Evolutionary conservation across 2,329 filamentous ascomycete genomes (phyloP), one percentile per base, ranked within the genome.

Genomic region (Mariannaea sp.): DNA sequence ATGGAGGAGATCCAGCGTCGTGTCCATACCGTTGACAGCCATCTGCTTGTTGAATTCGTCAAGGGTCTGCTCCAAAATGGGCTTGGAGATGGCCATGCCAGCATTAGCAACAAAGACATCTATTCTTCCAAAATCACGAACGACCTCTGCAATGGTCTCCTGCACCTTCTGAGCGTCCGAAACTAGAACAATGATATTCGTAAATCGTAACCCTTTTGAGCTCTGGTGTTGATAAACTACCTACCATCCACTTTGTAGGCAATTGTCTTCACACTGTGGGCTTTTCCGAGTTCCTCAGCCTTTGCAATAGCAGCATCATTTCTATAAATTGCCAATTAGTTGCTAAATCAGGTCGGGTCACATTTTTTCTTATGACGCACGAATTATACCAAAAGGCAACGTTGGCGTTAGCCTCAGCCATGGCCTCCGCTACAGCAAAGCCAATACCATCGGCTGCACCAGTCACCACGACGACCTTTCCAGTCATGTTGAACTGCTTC

Each of bases 21-120:
- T n/a, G 19, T 20, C 16, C 73, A 46, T 63, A 79, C 78, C 75
- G 47, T 83, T 83, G 1, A 83, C 80, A 5, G 77, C 74, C 70
- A 82, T 78, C 53, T 80, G 77, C 52, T 68, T 65, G 32, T 60
- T 68, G 58, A 81, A 83, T 57, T 83, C 79, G 3, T 79, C 74
- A 0, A 83, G 61, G 0, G 74, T 77, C 57, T 78, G 75, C 43
- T 85, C 81, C 1, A 83, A 67, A 12, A 85, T 77, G 0, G 79
- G 76, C 60, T 84, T 82, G 0, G 77, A 80, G 24, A 79, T 80
- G 4, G 76, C 75, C 68, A 79, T 80, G 14, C 64, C 63, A 13
- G 63, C 63, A 14, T 66, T 66, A 5, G 64, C 64, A 9, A 66
- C 52, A 20, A 65, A 66, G 3, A 66, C 60, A 19, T 66, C 64